Conservation (phyloP, 2,329 filamentous ascomycete species). For the Colletotrichum paranaense region DNA sequence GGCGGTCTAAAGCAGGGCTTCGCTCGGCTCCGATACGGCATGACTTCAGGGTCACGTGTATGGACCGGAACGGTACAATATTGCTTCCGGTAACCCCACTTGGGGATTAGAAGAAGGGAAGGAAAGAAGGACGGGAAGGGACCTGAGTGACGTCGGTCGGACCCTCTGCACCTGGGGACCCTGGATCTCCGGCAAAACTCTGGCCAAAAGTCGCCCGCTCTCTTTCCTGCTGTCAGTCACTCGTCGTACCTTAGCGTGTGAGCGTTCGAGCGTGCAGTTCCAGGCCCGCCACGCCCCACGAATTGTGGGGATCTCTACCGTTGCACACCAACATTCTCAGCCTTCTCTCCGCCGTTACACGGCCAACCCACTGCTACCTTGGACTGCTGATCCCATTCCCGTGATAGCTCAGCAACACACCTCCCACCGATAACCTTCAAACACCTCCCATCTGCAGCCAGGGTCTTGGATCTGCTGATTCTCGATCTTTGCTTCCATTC, state of each 20-base stretch:
- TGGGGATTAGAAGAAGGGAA: too few relatives aligned
- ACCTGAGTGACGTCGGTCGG: constrained; percentile 24
- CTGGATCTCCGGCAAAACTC: constrained; percentile 34
- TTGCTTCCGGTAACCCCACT: not conserved
- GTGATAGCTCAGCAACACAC: constrained; percentile 16
- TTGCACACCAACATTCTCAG: constrained; percentile 14
- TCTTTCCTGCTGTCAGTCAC: not conserved
- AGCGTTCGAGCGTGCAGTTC: not conserved
- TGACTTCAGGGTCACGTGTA: not conserved
- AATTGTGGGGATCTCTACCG: constrained; percentile 25
- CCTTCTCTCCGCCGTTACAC: constrained; percentile 28
- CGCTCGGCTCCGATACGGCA: not conserved
- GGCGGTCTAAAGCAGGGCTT: rapidly evolving
- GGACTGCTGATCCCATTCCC: constrained; percentile 22
- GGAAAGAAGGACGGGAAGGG: too few relatives aligned
- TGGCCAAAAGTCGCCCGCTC: not conserved
- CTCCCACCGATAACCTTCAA: not conserved
- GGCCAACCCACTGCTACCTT: constrained; percentile 22
- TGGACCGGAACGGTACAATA: not conserved
- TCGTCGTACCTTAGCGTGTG: not conserved
- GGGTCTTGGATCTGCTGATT: not conserved
- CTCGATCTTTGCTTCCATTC: not conserved
- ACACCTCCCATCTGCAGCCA: not conserved
- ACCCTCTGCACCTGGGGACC: constrained; percentile 10
- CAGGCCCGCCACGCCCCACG: constrained; percentile 5